Percentiles rank a stretch among this genome's conserved stretches.
These are phyloP conservation scores for Apiosordaria backusii DNA, from an alignment of 495 filamentous ascomycete species.

Conservation along the genomic window DNA sequence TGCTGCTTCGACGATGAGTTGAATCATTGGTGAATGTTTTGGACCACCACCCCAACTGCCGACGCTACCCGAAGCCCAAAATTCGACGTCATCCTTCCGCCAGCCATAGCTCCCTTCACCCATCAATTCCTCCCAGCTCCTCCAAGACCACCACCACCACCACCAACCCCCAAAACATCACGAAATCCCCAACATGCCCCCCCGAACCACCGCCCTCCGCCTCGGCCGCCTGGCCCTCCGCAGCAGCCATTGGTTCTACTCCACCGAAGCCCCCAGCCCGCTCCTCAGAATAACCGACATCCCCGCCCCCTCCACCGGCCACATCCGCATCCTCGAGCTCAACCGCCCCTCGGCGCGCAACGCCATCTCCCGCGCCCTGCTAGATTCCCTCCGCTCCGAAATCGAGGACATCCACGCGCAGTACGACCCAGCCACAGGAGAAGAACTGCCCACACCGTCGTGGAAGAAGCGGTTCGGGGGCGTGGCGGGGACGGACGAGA, in stretches of 20 bases:
- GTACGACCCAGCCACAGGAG: conserved; percentile 52
- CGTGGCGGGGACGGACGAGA: conserved; percentile 37
- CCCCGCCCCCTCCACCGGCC: conserved; percentile 74
- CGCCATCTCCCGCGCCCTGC: conserved; percentile 76
- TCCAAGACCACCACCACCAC: background rate
- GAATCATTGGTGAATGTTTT: too few species aligned
- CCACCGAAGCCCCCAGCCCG: conserved; percentile 39
- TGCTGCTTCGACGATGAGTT: too few species aligned
- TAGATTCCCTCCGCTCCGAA: conserved; percentile 65
- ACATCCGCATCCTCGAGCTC: conserved; percentile 82
- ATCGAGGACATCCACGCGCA: conserved; percentile 66
- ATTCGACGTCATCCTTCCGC: background rate
- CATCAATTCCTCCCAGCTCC: background rate
- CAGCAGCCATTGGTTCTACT: conserved; percentile 22
- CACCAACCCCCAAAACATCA: background rate
- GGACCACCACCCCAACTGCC: background rate
- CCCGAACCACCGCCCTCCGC: conserved; percentile 4
- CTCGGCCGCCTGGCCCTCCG: conserved; percentile 11
- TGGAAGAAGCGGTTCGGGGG: conserved; percentile 40
- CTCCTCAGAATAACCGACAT: conserved; percentile 68
- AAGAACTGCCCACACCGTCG: conserved; percentile 38
- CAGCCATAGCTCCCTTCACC: background rate
- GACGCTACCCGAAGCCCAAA: background rate
- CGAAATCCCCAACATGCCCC: conserved; percentile 11
- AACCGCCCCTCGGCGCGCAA: conserved; percentile 83